A percentile compares a stretch with the other conserved stretches of the same genome.
Evolutionary conservation across 1,284 basidiomycete genomes (phyloP).

Genomic region (Irpex sp.): DNA sequence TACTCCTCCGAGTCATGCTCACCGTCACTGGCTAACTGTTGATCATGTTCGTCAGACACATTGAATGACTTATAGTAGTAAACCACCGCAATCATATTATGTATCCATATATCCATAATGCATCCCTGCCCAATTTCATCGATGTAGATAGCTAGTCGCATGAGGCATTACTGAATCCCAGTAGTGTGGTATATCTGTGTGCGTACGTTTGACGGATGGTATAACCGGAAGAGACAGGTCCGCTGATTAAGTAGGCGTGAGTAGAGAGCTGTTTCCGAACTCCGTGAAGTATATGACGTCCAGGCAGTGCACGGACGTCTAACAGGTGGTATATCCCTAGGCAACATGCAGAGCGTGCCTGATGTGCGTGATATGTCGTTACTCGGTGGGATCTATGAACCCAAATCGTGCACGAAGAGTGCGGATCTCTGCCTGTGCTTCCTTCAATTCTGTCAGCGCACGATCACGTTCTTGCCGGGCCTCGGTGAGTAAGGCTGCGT

Average conservation of each 20-base stretch:
- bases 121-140: not conserved
- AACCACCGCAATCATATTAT: not conserved
- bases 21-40: not conserved
- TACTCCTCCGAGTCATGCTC: not conserved
- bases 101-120: not conserved
- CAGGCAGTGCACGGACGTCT: not conserved
- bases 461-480: conserved; percentile 45
- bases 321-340: no score
- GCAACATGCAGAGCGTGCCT: no score
- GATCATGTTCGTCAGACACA: not conserved
- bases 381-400: conserved; percentile 9
- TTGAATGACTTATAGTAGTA: not conserved
- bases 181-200: not conserved
- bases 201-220: not conserved
- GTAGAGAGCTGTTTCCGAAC: not conserved
- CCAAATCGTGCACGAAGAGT: conserved; percentile 33
- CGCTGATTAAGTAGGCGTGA: not conserved
- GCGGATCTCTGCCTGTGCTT: conserved; percentile 35
- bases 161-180: not conserved
- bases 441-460: conserved; percentile 27
- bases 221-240: not conserved
- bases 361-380: not conserved
- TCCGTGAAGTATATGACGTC: not conserved
- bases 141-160: not conserved
- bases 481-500: conserved; percentile 42